Conservation (phyloP, 2,329 filamentous ascomycete species). For the Microsporum audouinii region DNA sequence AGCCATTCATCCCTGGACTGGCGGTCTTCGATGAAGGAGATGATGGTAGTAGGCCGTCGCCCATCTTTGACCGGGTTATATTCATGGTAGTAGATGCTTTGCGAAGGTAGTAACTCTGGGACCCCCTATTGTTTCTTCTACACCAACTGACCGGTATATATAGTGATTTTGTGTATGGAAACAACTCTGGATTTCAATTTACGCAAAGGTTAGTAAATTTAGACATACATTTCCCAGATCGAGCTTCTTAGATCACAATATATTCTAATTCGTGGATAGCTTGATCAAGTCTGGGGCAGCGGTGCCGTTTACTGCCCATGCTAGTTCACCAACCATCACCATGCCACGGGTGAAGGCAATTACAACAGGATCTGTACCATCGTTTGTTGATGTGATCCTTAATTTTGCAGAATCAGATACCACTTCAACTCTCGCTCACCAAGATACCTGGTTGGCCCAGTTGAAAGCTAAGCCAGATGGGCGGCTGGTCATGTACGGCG, state of each 20-base stretch:
- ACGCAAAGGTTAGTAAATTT: conserved; percentile 59
- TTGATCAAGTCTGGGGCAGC: conserved; percentile 74
- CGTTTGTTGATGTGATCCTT: conserved; percentile 90
- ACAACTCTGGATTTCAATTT: conserved; percentile 69
- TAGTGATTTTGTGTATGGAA: conserved; percentile 86
- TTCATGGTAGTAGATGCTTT: conserved; percentile 98
- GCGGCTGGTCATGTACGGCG: conserved; percentile 86
- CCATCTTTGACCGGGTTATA: conserved; percentile 76
- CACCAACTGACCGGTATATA: background rate
- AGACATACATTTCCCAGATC: background rate
- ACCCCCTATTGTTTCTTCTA: background rate
- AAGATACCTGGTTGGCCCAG: conserved; percentile 95
- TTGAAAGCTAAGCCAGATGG: conserved; percentile 60
- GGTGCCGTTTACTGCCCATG: conserved; percentile 88
- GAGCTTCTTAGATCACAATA: background rate
- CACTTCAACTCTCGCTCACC: conserved; percentile 70
- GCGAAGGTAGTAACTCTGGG: conserved; percentile 51
- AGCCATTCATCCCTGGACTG: conserved; percentile 78
- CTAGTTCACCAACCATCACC: conserved; percentile 91
- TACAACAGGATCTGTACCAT: conserved; percentile 94
- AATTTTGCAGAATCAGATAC: conserved; percentile 94
- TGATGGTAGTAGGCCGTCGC: conserved; percentile 46
- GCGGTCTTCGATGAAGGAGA: conserved; percentile 48
- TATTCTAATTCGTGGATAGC: conserved; percentile 35
- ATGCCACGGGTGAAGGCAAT: conserved; percentile 97